Base-by-base conservation (phyloP, 2,329 filamentous ascomycete genomes). In the Sclerotinia borealis region DNA sequence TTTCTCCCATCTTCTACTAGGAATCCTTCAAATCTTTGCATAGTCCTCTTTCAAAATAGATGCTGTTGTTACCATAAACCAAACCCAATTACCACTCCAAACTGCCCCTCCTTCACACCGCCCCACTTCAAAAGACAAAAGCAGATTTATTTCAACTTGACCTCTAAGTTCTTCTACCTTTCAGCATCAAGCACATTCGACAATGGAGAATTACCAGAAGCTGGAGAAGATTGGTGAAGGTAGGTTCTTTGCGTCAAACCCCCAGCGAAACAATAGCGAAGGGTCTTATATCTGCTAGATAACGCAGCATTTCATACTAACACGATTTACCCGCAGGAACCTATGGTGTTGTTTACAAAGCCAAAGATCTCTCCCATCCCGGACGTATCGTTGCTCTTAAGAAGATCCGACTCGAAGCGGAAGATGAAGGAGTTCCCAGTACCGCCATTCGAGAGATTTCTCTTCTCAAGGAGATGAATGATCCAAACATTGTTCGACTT, bases 211-310 rank as follows among this genome's bases (percentile, higher is more conserved):
- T 79, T 96, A 96, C 77, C 91, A 96, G 79, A 96, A 96, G 80
- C 85, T 96, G 74, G 92, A 96, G 81, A 96, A 96, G 83, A 92
- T 96, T 73, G 92, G 92, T 77, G 92, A 96, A 85, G 92, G 92
- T 95, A 79, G 72, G 84, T 76, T 55, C 61, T 61, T 68, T 63
- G 63, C 58, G 62, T 25, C 62, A 19, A 49, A 29, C n/a, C 5
- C 39, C 39, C 43, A 50, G 50, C 39, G 43, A 22, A 51, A 31
- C 13, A 36, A 47, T 49, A n/a, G 47, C 45, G n/a, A 61, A 45
- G 25, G 15, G 11, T 47, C 19, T 25, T 36, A 39, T 63, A 52
- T 58, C n/a, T 59, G 39, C 36, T 39, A 41, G 41, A 45, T 25
- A 31, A 59, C 55, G 25, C 50, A 17, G 54, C 25, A 34, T 55